A percentile compares a stretch with the other conserved stretches of the same genome.
Conservation (phyloP, 2,329 filamentous ascomycete genomes). For the Cercospora beticola region DNA sequence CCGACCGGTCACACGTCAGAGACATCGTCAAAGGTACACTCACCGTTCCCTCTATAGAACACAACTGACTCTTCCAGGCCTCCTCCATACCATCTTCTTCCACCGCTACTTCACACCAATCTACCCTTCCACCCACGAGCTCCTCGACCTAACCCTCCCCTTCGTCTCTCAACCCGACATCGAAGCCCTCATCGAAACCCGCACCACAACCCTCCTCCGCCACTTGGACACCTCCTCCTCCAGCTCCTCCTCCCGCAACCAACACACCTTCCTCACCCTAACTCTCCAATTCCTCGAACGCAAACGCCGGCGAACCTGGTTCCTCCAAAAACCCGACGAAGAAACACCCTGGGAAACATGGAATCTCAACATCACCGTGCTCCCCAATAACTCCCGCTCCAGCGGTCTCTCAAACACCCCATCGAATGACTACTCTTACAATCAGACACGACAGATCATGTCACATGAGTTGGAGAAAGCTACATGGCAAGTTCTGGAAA, state of each 20-base stretch:
- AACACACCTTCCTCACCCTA: slow-evolving; percentile 66
- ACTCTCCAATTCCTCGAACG: slow-evolving; percentile 94
- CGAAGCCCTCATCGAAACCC: slow-evolving; percentile 89
- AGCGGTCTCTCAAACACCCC: background rate
- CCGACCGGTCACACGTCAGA: slow-evolving; percentile 83
- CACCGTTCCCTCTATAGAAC: background rate
- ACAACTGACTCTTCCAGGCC: slow-evolving; percentile 55
- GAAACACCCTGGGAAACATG: slow-evolving; percentile 97
- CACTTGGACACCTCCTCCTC: slow-evolving; percentile 58
- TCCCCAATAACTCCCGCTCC: background rate
- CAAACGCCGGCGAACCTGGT: slow-evolving; percentile 75
- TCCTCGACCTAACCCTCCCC: slow-evolving; percentile 86
- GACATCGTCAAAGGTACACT: slow-evolving; percentile 79
- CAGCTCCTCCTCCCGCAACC: slow-evolving; percentile 36
- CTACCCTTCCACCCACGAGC: slow-evolving; percentile 77
- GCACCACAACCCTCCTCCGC: slow-evolving; percentile 74
- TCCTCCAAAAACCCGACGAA: slow-evolving; percentile 77
- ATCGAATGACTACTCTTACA: background rate
- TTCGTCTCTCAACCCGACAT: slow-evolving; percentile 88
- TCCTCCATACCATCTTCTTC: slow-evolving; percentile 98
- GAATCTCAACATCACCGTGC: slow-evolving; percentile 87
- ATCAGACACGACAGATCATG: slow-evolving; percentile 70
- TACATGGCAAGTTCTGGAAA: slow-evolving; percentile 83
- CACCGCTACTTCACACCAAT: slow-evolving; percentile 93
- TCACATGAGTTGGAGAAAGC: slow-evolving; percentile 84